Percentiles rank a stretch among this genome's conserved stretches.
Evolutionary conservation across 257 asterid species (phyloP).

Genomic region (Schizonepeta tenuifolia): DNA sequence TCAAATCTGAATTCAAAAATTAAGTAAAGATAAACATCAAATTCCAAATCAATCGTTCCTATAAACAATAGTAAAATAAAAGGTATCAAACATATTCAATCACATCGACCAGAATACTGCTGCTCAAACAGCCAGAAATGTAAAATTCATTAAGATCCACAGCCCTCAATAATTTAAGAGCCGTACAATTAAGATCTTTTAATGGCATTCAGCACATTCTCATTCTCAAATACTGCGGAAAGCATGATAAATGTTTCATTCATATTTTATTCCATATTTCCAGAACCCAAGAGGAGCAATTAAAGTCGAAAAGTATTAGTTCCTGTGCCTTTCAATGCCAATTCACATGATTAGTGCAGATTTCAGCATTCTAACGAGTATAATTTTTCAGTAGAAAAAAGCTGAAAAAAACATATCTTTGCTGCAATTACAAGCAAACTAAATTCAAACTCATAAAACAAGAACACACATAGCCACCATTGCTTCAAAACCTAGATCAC

Average conservation of each 20-base stretch:
- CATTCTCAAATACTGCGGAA: neutral
- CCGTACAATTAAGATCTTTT: slow-evolving; percentile 7
- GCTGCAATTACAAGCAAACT: slow-evolving; percentile 6
- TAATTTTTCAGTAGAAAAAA: neutral
- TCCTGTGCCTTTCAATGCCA: slow-evolving; percentile 11
- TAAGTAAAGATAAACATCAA: slow-evolving; percentile 5
- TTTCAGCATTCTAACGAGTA: neutral
- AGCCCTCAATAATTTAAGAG: no score
- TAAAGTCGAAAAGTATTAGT: neutral
- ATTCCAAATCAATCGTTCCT: slow-evolving; percentile 8
- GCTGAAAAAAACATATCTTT: neutral
- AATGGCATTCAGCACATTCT: neutral
- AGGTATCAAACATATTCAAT: neutral
- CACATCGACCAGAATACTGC: neutral
- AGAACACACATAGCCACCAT: neutral
- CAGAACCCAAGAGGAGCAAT: neutral
- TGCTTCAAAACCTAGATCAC: neutral
- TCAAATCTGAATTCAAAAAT: slow-evolving; percentile 19
- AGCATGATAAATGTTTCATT: neutral
- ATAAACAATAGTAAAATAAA: slow-evolving; percentile 3
- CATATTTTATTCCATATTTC: neutral
- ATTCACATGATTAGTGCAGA: slow-evolving; percentile 16
- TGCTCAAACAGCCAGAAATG: neutral
- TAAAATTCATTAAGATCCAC: neutral
- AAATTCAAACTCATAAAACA: neutral